Percentiles rank a stretch among this genome's conserved stretches.
These are phyloP conservation scores for Canna indica DNA, from an alignment of 176 grass and related monocot species.

Conservation along the genomic window DNA sequence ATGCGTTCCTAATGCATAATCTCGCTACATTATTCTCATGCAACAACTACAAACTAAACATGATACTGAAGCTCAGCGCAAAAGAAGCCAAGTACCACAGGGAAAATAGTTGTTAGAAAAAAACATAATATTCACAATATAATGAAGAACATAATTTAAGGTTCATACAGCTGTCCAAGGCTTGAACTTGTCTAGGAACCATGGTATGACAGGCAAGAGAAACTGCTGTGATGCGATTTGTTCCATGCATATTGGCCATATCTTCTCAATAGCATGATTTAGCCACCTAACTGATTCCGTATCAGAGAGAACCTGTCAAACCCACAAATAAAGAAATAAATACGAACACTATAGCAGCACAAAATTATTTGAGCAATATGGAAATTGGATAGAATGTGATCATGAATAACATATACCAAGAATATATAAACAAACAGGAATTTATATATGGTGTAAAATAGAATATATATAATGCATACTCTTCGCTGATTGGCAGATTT, in stretches of 20 bases:
- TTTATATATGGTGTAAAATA: slow-evolving; percentile 8
- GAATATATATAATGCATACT: slow-evolving; percentile 30
- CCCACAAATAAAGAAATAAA: slow-evolving; percentile 22
- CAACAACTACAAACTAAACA: neutral
- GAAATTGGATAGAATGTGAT: neutral
- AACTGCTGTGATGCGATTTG: slow-evolving; percentile 81
- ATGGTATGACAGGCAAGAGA: slow-evolving; percentile 77
- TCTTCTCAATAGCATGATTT: slow-evolving; percentile 77
- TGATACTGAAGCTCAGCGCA: neutral
- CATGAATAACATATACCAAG: neutral
- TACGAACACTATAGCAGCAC: neutral
- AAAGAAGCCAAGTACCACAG: neutral
- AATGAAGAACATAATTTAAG: neutral
- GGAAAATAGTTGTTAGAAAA: neutral
- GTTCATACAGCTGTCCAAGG: slow-evolving; percentile 74
- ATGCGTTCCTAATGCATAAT: too few species aligned
- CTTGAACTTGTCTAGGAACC: slow-evolving; percentile 97
- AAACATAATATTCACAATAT: neutral
- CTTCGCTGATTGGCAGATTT: slow-evolving; percentile 69
- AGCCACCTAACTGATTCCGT: slow-evolving; percentile 87
- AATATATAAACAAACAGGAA: slow-evolving; percentile 4
- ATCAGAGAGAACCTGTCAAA: slow-evolving; percentile 80
- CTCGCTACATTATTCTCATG: neutral
- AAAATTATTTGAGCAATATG: neutral
- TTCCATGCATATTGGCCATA: slow-evolving; percentile 97